Percentiles rank a stretch among this genome's conserved stretches.
Evolutionary conservation across 2,329 filamentous ascomycete genomes (phyloP).

Genomic region (Ophiostoma angusticollis): DNA sequence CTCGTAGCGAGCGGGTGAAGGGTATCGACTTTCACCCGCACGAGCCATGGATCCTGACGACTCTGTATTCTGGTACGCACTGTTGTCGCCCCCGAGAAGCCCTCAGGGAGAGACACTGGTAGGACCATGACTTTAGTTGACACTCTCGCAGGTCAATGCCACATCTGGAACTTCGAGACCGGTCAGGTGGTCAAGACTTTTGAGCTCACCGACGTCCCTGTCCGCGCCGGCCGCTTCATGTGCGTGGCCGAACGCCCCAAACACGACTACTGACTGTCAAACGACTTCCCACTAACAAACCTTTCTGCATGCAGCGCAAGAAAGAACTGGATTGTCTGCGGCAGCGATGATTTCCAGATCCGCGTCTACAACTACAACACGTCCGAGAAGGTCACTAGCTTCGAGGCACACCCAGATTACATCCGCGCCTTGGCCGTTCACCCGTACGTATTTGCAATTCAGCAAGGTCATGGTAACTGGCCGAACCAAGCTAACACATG

Average conservation of each 20-base stretch:
- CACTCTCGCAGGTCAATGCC: constrained; percentile 78
- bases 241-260: neutral
- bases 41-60: constrained; percentile 46
- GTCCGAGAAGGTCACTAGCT: constrained; percentile 92
- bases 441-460: constrained; percentile 31
- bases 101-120: too few species aligned
- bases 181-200: constrained; percentile 98
- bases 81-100: neutral
- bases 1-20: constrained; percentile 16
- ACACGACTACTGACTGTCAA: neutral
- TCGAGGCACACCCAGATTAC: constrained; percentile 96
- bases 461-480: too few species aligned
- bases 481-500: constrained; percentile 3
- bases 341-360: constrained; percentile 73
- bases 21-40: constrained; percentile 16
- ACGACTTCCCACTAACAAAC: neutral
- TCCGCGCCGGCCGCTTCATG: constrained; percentile 90
- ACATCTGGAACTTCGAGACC: constrained; percentile 98
- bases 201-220: constrained; percentile 94
- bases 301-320: constrained; percentile 40
- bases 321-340: constrained; percentile 98
- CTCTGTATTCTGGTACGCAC: constrained; percentile 76
- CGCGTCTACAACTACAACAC: constrained; percentile 75
- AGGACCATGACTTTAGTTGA: too few species aligned
- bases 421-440: constrained; percentile 95